Evolutionary conservation across 495 filamentous ascomycete species (phyloP), one percentile per base, ranked within the genome.

Genomic region (Penicillium samsonianum): DNA sequence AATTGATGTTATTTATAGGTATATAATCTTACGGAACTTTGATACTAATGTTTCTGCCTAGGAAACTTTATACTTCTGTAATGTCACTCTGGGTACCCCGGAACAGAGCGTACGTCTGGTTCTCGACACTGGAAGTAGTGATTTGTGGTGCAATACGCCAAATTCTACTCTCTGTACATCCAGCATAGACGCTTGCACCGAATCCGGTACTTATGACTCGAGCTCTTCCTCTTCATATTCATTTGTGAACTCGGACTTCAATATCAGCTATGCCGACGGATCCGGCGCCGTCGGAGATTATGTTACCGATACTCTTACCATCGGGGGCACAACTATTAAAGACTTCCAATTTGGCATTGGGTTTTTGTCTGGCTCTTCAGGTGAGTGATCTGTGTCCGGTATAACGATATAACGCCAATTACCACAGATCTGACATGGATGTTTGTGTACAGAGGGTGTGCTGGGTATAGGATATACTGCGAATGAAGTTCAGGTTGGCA

Each of bases 231-330:
- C 87, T n/a, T 88, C 93, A 0, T 95, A 92, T 72, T 64, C 82
- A 51, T 92, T 85, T 66, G 71, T 96, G 38, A 84, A 83, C 31
- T 84, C 80, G 60, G 81, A 89, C 60, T 98, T 98, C 77, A 89
- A 93, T 63, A 97, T 98, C 55, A 85, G 84, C 9, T 98, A 98
- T 67, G 90, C 90, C 25, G 94, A 98, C 71, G 89, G 89, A 43
- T 87, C 89, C 1, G 89, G 84, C 35, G 90, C 93, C 0, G 63
- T 68, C 6, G 94, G 94, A 9, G 91, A 93, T 65, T 97, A 97
- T 71, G 90, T 84, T 10, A 86, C 82, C 2, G 94, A 98, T 67
- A 88, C 81, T 1, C 71, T 98, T 50, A 71, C 70, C 5, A 83
- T 98, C 57, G 90, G 86, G 1, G 80, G 77, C 25, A 69, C 77